phyloP scores from a whole-genome alignment of 1,139 yeast genomes.

The Taphrina betulina region DNA sequence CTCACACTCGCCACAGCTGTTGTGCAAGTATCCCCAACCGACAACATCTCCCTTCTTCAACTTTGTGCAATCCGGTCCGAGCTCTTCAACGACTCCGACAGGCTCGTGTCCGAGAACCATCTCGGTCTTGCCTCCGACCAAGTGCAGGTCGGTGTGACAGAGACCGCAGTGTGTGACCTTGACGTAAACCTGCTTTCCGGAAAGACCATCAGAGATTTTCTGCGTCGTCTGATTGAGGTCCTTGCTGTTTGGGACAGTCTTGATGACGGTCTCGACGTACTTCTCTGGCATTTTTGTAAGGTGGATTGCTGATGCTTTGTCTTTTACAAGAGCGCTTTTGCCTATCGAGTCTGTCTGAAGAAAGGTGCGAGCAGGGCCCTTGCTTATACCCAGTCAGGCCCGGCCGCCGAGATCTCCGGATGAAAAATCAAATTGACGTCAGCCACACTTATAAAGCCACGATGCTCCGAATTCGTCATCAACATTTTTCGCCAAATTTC shows the following conservation, averaged over 20 bases:
- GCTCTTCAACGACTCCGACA: slow-evolving; percentile 51
- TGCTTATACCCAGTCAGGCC: no score
- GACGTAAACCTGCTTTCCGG: slow-evolving; percentile 46
- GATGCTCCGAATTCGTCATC: no score
- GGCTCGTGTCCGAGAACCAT: slow-evolving; percentile 54
- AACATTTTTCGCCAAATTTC: no score
- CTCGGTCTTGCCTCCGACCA: slow-evolving; percentile 42
- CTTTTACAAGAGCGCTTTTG: not conserved
- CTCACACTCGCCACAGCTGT: slow-evolving; percentile 52
- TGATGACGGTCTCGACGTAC: slow-evolving; percentile 11
- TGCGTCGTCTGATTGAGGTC: slow-evolving; percentile 14
- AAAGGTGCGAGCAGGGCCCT: no score
- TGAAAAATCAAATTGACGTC: no score
- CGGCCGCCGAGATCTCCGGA: no score
- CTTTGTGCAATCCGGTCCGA: slow-evolving; percentile 29
- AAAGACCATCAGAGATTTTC: slow-evolving; percentile 14
- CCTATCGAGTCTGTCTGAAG: no score
- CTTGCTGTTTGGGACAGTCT: slow-evolving; percentile 10
- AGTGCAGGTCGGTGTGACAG: slow-evolving; percentile 59
- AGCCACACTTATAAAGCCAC: no score
- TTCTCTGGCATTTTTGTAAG: slow-evolving; percentile 1
- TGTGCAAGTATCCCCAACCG: slow-evolving; percentile 58
- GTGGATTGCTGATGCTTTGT: not conserved
- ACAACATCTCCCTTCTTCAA: slow-evolving; percentile 54
- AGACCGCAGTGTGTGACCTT: slow-evolving; percentile 53